Percentiles rank a stretch among this genome's conserved stretches.
Evolutionary conservation across 441 rosid species (phyloP).

Genomic region (Breynia disticha): DNA sequence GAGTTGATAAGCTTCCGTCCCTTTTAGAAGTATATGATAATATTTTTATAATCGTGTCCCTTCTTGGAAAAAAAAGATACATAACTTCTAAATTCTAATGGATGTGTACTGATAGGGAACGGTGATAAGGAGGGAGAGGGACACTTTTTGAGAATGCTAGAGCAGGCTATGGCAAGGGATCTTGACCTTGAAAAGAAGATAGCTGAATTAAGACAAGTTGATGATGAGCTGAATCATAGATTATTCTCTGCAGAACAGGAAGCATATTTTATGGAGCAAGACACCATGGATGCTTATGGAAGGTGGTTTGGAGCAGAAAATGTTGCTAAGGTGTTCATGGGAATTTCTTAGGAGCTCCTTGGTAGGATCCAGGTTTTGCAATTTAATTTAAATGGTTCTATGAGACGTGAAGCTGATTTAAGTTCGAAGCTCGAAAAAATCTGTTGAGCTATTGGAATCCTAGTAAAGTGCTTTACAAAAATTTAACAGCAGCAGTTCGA

Average conservation of each 20-base stretch:
- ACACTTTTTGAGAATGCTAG: conserved; percentile 68
- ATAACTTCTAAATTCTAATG: conserved; percentile 6
- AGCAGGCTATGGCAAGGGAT: conserved; percentile 87
- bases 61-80: not conserved
- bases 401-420: conserved; percentile 45
- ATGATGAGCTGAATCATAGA: conserved; percentile 44
- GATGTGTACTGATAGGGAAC: conserved; percentile 33
- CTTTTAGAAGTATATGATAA: not conserved
- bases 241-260: conserved; percentile 48
- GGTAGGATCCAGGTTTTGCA: conserved; percentile 53
- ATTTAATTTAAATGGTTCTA: conserved; percentile 54
- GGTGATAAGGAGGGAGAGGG: conserved; percentile 29
- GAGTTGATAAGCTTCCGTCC: too few species aligned
- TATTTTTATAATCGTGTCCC: not conserved
- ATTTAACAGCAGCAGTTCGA: conserved; percentile 38
- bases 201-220: conserved; percentile 49
- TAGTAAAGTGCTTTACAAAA: conserved; percentile 43
- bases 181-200: conserved; percentile 80
- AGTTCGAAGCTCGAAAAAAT: conserved; percentile 40
- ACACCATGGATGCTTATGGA: conserved; percentile 37
- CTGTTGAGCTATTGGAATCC: conserved; percentile 39
- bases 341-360: conserved; percentile 57
- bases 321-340: conserved; percentile 54
- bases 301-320: conserved; percentile 65
- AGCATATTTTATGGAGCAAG: conserved; percentile 52